Evolutionary conservation across 441 rosid species (phyloP).

Genomic region (Monsonia emarginata): DNA sequence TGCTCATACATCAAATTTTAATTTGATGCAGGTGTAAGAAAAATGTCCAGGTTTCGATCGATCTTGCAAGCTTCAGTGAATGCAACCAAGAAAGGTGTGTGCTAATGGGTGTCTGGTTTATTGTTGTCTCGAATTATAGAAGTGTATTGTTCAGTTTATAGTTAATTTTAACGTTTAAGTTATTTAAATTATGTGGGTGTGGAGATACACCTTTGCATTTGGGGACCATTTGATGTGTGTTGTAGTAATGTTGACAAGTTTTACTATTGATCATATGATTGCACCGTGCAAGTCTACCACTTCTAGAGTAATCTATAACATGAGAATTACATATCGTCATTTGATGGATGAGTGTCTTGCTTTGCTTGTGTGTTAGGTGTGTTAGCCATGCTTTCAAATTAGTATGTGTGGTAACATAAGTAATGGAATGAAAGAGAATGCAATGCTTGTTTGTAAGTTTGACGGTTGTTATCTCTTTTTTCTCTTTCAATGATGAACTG

Average conservation of each 20-base stretch:
- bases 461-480: neutral
- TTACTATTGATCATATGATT: too few species aligned
- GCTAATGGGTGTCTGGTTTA: neutral
- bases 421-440: too few species aligned
- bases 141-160: neutral
- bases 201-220: neutral
- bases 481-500: conserved; percentile 2
- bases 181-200: neutral
- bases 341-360: neutral
- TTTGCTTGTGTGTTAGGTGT: too few species aligned
- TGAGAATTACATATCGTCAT: too few species aligned
- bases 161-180: neutral
- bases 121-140: neutral
- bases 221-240: too few species aligned
- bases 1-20: neutral
- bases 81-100: conserved; percentile 70
- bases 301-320: too few species aligned
- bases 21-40: conserved; percentile 7
- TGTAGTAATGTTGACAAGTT: too few species aligned
- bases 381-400: too few species aligned
- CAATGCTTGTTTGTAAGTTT: neutral
- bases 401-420: too few species aligned
- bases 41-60: conserved; percentile 55
- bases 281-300: too few species aligned
- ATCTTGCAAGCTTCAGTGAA: conserved; percentile 57